Conservation (phyloP, 129 eudicot species). For the Centella asiatica region DNA sequence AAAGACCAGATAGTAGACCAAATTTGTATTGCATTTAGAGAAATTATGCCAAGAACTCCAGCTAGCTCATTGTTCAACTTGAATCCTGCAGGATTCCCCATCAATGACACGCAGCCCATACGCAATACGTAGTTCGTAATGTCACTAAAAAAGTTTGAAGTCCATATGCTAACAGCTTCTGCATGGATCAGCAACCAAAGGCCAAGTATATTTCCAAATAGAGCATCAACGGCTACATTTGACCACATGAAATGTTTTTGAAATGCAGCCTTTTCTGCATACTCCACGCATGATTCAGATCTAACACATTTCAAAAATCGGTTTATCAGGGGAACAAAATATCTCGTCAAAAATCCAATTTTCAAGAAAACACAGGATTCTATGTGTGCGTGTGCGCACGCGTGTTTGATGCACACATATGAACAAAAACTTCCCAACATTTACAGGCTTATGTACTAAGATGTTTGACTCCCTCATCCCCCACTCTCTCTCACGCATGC, state of each 20-base stretch:
- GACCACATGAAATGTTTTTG: slow-evolving; percentile 81
- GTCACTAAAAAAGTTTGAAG: slow-evolving; percentile 36
- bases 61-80: slow-evolving; percentile 95
- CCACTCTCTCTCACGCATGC: too few species aligned
- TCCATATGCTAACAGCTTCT: slow-evolving; percentile 38
- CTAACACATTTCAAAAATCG: slow-evolving; percentile 26
- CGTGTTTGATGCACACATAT: too few species aligned
- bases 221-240: slow-evolving; percentile 50
- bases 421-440: too few species aligned
- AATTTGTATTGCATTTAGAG: slow-evolving; percentile 72
- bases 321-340: slow-evolving; percentile 14
- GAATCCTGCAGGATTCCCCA: slow-evolving; percentile 97
- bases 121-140: slow-evolving; percentile 68
- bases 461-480: too few species aligned
- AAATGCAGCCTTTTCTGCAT: slow-evolving; percentile 73
- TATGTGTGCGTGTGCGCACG: too few species aligned
- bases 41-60: slow-evolving; percentile 74
- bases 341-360: neutral
- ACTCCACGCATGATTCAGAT: slow-evolving; percentile 71
- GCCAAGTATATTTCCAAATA: slow-evolving; percentile 73
- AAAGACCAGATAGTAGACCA: slow-evolving; percentile 82
- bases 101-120: slow-evolving; percentile 78
- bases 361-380: too few species aligned
- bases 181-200: slow-evolving; percentile 41
- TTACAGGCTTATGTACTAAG: too few species aligned